Base-by-base conservation (phyloP, 176 grass and related monocot species). In the Triticum monococcum region DNA sequence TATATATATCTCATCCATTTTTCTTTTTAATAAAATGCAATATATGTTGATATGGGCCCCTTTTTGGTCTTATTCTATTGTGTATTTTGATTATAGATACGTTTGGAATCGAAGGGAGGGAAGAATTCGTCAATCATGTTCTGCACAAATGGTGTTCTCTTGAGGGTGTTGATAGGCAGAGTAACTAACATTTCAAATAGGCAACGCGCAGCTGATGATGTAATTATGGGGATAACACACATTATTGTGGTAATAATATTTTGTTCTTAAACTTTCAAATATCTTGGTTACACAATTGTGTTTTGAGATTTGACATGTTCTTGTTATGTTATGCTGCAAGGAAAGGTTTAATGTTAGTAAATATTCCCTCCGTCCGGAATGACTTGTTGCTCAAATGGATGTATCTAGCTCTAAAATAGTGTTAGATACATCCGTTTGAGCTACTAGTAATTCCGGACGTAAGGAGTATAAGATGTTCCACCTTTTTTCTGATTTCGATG, bases 141-240 rank as follows among this genome's bases (percentile, higher is more conserved):
- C 84, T 96, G 96, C 79, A 98, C 96, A 59, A 98, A 98, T 89
- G 96, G 96, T 7, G n/a, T 98, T 88, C 90, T 98, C 88, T 86
- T 98, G 84, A 96, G 92, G 79, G 10, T 98, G 63, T 86, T 98
- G 84, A 89, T 98, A 82, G 86, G 93, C 63, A 92, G 96, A 88
- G 92, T 91, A 77, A 74, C 84, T 87, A 94, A 91, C 64, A 4
- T 79, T 23, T 82, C 85, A 71, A 88, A 62, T 32, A 48, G 6
- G 14, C 86, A 89, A 54, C 68, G 4, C 4, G 50, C 36, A 8
- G 25, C 79, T 31, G 90, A 88, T 90, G 96, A 96, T 83, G 75
- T 79, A 76, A 68, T 98, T 79, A 85, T 83, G 80, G 88, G 84
- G 80, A 94, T 98, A 84, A 91, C 96, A 31, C 96, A 98, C 84